Evolutionary conservation across 345 rosid species (phyloP).

Genomic region (Pistacia atlantica): DNA sequence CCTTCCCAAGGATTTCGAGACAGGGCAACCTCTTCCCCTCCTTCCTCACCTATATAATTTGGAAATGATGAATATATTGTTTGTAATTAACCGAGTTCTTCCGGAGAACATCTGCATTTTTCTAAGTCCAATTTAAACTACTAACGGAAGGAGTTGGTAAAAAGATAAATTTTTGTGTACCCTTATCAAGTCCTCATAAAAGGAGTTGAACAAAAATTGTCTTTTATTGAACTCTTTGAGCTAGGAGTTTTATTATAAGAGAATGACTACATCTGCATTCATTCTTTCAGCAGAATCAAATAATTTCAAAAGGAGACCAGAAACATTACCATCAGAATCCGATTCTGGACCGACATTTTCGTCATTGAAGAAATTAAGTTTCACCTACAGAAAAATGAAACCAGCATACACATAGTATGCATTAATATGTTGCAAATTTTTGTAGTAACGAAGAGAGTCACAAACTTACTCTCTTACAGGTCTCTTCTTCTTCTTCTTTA

Average conservation of each 20-base stretch:
- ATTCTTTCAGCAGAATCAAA: not conserved
- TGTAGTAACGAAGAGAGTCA: not conserved
- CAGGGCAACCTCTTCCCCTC: constrained; percentile 42
- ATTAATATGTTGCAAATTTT: not conserved
- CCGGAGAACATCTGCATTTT: constrained; percentile 14
- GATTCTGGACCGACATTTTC: not conserved
- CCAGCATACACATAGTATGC: not conserved
- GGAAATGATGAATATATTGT: too few relatives aligned
- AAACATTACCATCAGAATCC: constrained; percentile 1
- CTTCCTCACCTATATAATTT: constrained; percentile 27
- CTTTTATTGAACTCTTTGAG: too few relatives aligned
- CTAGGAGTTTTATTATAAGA: too few relatives aligned
- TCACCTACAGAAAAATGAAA: not conserved
- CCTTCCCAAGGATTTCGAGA: constrained; percentile 81
- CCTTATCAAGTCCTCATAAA: too few relatives aligned
- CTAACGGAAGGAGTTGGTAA: too few relatives aligned
- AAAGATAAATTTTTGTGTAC: too few relatives aligned
- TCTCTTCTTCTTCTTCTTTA: constrained; percentile 67
- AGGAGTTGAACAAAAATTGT: too few relatives aligned
- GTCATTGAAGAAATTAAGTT: not conserved
- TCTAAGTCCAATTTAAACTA: too few relatives aligned
- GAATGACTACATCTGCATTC: too few relatives aligned
- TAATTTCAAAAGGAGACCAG: not conserved
- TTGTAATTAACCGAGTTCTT: constrained; percentile 31
- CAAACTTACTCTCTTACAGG: constrained; percentile 46